Conservation (phyloP, 2,329 filamentous ascomycete genomes). For the Paracamarosporium sp. region DNA sequence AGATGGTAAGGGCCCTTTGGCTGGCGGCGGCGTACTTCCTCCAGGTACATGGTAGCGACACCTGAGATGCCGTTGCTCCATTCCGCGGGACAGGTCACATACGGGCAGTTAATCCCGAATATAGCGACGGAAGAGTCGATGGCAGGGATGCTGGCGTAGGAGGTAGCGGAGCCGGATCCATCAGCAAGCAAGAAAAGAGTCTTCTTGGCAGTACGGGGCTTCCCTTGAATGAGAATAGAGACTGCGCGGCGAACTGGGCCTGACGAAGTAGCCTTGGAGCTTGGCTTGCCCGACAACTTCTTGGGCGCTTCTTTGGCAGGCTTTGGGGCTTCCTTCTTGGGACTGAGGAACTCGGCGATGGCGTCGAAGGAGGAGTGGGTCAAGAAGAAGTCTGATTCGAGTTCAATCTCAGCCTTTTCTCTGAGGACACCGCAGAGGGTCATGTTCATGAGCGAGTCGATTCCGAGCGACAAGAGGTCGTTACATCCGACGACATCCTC, state of each 20-base stretch:
- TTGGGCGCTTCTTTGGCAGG: background rate
- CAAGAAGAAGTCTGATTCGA: slow-evolving; percentile 6
- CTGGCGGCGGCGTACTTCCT: slow-evolving; percentile 72
- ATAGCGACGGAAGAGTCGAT: slow-evolving; percentile 58
- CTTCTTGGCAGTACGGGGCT: slow-evolving; percentile 38
- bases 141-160: slow-evolving; percentile 47
- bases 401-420: slow-evolving; percentile 13
- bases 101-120: slow-evolving; percentile 58
- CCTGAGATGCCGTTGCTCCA: slow-evolving; percentile 50
- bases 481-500: slow-evolving; percentile 9
- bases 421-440: slow-evolving; percentile 14
- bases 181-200: slow-evolving; percentile 57
- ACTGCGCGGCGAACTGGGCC: slow-evolving; percentile 5
- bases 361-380: slow-evolving; percentile 2
- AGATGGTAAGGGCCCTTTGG: slow-evolving; percentile 47
- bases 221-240: slow-evolving; percentile 56
- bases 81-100: slow-evolving; percentile 34
- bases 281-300: background rate
- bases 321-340: background rate
- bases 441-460: slow-evolving; percentile 18
- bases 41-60: slow-evolving; percentile 66
- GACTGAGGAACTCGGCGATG: slow-evolving; percentile 4
- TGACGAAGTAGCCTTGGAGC: slow-evolving; percentile 2
- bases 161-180: slow-evolving; percentile 55
- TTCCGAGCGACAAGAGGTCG: slow-evolving; percentile 9